Evolutionary conservation across 345 rosid genomes (phyloP), one percentile per base, ranked within the genome.

Genomic region (Salix viminalis): DNA sequence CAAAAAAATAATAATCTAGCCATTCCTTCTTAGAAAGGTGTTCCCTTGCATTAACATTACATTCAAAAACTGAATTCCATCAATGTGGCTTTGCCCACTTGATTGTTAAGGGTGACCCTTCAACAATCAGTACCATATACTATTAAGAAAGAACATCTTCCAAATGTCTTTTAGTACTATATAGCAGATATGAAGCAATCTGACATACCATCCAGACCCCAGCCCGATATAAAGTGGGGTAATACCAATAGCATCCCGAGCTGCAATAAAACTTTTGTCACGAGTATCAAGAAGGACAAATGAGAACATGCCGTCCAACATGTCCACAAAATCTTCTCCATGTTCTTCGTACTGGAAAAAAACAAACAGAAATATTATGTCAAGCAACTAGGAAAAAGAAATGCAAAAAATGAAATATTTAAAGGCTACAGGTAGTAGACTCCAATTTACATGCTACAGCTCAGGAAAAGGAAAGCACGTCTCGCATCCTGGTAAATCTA

Each of bases 241-340:
- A 78, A 90, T 82, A 72, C 97, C 94, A 79, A 92, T 83, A 70
- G 92, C 90, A 83, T 92, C 97, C 71, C 94, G 85, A 61, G 91
- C 94, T 71, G 92, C 97, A 79, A 89, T 87, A 82, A 86, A 92
- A 80, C 91, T 90, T 83, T 87, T 90, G 85, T 89, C 89, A 67
- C 86, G 88, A 10, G 93, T 87, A 76, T 92, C 90, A 65, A 90
- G 93, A 70, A 92, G 91, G 52, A 92, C 97, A 80, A 92, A 92
- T 61, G 94, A 90, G 88, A 92, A 92, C 97, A 92, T 90, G 70
- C 94, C 97, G 73, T 92, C 93, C 85, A 92, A 79, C 94, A 88
- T 90, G 82, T 79, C 75, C 62, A 90, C 87, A 79, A 90, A 92
- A 61, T 85, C 87, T 81, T 92, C 94, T 68, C 93, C 97, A 81